Percentiles rank a stretch among this genome's conserved stretches.
Conservation (phyloP, 495 filamentous ascomycete genomes). For the Neurospora cerealis region DNA sequence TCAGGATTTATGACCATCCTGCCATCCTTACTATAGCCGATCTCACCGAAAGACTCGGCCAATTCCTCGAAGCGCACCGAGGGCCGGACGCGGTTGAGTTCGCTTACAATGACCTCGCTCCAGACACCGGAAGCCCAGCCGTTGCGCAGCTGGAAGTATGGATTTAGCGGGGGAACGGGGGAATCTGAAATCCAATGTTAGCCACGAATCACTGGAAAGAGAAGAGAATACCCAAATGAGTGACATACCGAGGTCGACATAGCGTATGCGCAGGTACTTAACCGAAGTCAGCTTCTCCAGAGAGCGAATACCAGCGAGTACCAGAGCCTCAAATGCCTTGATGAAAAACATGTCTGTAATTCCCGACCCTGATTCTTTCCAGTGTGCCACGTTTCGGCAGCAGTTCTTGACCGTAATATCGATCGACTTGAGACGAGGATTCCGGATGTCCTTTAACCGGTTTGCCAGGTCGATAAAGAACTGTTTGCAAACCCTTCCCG, state of each 20-base stretch:
- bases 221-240: background rate
- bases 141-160: constrained; percentile 51
- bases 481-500: constrained; percentile 51
- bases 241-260: constrained; percentile 56
- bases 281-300: constrained; percentile 44
- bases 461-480: constrained; percentile 44
- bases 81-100: constrained; percentile 44
- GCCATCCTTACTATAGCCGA: constrained; percentile 42
- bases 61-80: constrained; percentile 46
- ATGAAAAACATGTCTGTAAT: constrained; percentile 62
- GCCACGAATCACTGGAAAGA: background rate
- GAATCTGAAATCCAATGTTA: constrained; percentile 30
- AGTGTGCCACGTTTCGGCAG: constrained; percentile 44
- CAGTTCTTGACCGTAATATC: constrained; percentile 62
- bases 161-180: constrained; percentile 49
- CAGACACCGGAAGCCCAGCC: constrained; percentile 55
- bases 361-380: constrained; percentile 50
- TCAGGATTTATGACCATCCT: constrained; percentile 37
- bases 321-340: constrained; percentile 51
- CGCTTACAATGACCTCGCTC: constrained; percentile 53
- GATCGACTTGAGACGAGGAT: constrained; percentile 46
- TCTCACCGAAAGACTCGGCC: constrained; percentile 43
- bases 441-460: constrained; percentile 28
- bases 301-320: constrained; percentile 48
- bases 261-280: constrained; percentile 54